Conservation (phyloP, 768 basidiomycete species). For the Postia placenta region DNA sequence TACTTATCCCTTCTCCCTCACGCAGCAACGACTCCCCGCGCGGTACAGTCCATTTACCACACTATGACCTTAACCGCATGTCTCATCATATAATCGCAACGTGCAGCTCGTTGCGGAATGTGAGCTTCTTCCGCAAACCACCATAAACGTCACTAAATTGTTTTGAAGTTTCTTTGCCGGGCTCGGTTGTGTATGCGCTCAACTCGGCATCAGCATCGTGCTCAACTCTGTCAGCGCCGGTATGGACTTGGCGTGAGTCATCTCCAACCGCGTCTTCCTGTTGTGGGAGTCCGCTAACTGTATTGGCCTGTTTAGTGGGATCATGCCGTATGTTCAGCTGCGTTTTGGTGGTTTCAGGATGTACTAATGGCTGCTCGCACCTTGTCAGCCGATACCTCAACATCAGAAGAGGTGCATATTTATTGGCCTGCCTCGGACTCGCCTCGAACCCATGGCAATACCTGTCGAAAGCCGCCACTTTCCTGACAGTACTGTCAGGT, state of each 20-base stretch:
- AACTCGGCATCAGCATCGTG: constrained; percentile 4
- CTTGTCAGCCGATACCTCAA: background rate
- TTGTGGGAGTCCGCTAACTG: background rate
- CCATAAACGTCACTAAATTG: background rate
- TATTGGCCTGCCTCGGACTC: background rate
- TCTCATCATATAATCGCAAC: no score
- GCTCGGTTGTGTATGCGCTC: constrained; percentile 1
- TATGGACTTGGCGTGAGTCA: constrained; percentile 3
- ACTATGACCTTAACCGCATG: no score
- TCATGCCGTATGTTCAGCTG: background rate
- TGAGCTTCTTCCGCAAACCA: background rate
- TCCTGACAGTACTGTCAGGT: constrained; percentile 2
- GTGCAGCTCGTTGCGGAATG: background rate
- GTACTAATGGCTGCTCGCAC: background rate
- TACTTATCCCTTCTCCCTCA: background rate
- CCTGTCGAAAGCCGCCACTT: constrained; percentile 2
- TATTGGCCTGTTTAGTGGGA: background rate
- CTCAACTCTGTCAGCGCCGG: constrained; percentile 3
- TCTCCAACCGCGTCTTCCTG: background rate
- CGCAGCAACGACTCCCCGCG: constrained; percentile 1
- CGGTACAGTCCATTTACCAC: no score
- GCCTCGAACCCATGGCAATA: constrained; percentile 4
- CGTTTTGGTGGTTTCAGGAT: background rate
- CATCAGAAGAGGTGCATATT: constrained; percentile 2
- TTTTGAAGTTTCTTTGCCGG: constrained; percentile 4